Conservation (phyloP, 176 grass and related monocot species). For the Bromus sterilis region DNA sequence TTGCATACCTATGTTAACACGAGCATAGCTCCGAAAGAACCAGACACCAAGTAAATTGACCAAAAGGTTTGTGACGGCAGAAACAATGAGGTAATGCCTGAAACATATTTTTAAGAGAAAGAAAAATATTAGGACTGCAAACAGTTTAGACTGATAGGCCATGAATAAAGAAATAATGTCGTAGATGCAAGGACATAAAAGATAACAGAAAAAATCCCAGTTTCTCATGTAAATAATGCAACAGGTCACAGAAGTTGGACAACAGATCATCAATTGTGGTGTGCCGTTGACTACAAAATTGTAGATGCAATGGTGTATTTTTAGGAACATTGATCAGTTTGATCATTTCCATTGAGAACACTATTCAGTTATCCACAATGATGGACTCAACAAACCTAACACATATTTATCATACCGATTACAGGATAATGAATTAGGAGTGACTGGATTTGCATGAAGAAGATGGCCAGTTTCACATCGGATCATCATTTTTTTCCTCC, state of each 20-base stretch:
- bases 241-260: neutral
- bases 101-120: neutral
- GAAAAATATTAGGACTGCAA: neutral
- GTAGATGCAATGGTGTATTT: neutral
- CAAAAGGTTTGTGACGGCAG: conserved; percentile 94
- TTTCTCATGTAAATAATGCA: neutral
- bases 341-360: neutral
- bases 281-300: neutral
- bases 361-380: neutral
- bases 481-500: neutral
- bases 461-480: neutral
- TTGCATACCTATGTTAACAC: conserved; percentile 70
- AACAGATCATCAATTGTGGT: neutral
- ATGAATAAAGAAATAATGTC: neutral
- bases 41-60: conserved; percentile 97
- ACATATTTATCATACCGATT: neutral
- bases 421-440: neutral
- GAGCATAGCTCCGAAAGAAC: conserved; percentile 93
- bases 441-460: neutral
- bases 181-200: neutral
- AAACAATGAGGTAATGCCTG: conserved; percentile 95
- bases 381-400: neutral
- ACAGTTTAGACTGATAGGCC: neutral
- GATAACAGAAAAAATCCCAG: neutral
- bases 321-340: neutral